phyloP scores from a whole-genome alignment of 441 rosid species.

The Rhodomyrtus psidioides region DNA sequence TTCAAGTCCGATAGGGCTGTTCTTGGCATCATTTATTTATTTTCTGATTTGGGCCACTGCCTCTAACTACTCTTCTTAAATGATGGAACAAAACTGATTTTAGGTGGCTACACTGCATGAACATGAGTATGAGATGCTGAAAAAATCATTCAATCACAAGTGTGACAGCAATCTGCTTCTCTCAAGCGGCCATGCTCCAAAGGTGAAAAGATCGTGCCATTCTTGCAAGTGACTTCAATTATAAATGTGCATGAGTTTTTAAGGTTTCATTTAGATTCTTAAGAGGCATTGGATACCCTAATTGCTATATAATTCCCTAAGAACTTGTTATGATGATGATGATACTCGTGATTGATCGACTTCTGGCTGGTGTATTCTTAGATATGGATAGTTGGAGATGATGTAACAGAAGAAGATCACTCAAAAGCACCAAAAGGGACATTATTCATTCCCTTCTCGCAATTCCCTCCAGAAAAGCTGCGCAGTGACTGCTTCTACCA shows the following conservation, averaged over 20 bases:
- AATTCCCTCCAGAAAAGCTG: slow-evolving; percentile 35
- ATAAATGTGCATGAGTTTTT: not conserved
- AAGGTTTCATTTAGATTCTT: not conserved
- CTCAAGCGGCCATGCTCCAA: slow-evolving; percentile 12
- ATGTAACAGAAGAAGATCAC: slow-evolving; percentile 37
- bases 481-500: slow-evolving; percentile 52
- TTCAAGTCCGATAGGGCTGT: not conserved
- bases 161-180: slow-evolving; percentile 15
- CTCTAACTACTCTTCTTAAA: not conserved
- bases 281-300: not conserved
- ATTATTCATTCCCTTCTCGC: slow-evolving; percentile 50
- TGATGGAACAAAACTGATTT: not conserved
- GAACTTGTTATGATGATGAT: not conserved
- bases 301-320: not conserved
- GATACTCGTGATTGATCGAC: not conserved
- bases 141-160: slow-evolving; percentile 8
- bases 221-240: not conserved
- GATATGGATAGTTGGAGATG: slow-evolving; percentile 59
- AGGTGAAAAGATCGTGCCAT: slow-evolving; percentile 11
- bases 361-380: not conserved
- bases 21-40: not conserved
- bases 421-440: slow-evolving; percentile 48
- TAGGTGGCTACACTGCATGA: slow-evolving; percentile 22
- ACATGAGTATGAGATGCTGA: slow-evolving; percentile 30
- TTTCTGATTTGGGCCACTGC: not conserved